Evolutionary conservation across 2,329 filamentous ascomycete species (phyloP).

Genomic region (Xylaria hypoxylon): DNA sequence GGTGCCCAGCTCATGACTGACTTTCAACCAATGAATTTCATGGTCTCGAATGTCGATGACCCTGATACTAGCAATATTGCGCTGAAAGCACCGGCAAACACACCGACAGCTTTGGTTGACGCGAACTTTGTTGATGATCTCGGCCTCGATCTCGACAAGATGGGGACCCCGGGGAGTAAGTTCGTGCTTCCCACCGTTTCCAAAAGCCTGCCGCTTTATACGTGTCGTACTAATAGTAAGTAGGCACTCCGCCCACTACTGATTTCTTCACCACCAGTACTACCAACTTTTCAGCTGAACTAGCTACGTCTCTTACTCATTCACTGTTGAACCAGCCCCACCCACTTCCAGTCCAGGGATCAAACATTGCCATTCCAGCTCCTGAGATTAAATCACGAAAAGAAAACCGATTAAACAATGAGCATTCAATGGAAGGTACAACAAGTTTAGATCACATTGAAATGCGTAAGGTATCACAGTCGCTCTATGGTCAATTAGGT

Average conservation of each 20-base stretch:
- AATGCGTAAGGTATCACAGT: constrained; percentile 57
- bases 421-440: constrained; percentile 38
- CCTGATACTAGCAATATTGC: constrained; percentile 49
- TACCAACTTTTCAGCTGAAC: constrained; percentile 51
- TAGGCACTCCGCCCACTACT: constrained; percentile 44
- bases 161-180: constrained; percentile 46
- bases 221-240: constrained; percentile 28
- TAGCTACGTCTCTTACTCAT: constrained; percentile 59
- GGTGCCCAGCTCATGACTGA: constrained; percentile 42
- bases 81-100: constrained; percentile 58
- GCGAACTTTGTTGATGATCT: constrained; percentile 45
- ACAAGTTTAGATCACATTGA: constrained; percentile 50
- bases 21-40: constrained; percentile 48
- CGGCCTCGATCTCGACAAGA: constrained; percentile 43
- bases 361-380: constrained; percentile 50
- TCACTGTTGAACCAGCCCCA: constrained; percentile 63
- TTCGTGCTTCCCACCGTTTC: constrained; percentile 23
- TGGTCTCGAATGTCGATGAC: constrained; percentile 49
- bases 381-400: constrained; percentile 59
- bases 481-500: constrained; percentile 50
- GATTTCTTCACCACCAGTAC: constrained; percentile 46
- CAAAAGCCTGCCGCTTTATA: neutral
- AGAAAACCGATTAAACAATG: constrained; percentile 54
- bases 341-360: constrained; percentile 52
- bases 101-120: constrained; percentile 51